Base-by-base conservation (phyloP, 345 rosid genomes). In the Nasturtium officinale region DNA sequence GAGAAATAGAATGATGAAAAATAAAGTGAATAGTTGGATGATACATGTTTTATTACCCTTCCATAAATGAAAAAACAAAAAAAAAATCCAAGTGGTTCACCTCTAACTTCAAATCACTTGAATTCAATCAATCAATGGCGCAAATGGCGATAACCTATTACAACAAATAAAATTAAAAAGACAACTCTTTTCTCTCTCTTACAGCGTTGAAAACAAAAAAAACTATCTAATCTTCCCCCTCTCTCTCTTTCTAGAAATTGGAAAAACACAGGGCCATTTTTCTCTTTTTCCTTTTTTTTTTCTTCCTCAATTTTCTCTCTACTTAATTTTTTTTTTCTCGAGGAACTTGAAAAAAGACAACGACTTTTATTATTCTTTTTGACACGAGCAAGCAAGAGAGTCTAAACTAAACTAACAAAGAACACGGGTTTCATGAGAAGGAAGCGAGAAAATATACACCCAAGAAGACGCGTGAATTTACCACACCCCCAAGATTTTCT, bases 181-280 rank as follows among this genome's bases (percentile, higher is more conserved):
- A 81, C 80, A 63, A 80, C 52, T 80, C 60, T 70, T 68, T 45
- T 68, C 85, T 76, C 53, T 76, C 52, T 65, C 83, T 70, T 29
- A 18, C 74, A 38, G 25, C 64, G 74, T 69, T 69, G 71, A 62
- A 59, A 50, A 18, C 7, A 59, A 43, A 0, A 33, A 7, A 67
- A 62, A 0, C 28, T 21, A 37, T 43, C 42, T 55, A 43, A 30
- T 21, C 62, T 62, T 50, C n/a, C 2, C 11, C 25, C 25, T 23
- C 25, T 23, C 25, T 23, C 62, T 75, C 79, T 61, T 54, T 69
- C 28, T 62, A 57, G 61, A 65, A 47, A 55, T 63, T 53, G 40
- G n/a, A 47, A 60, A 63, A 77, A 45, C 74, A 76, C 73, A 43
- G 67, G 3, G 9, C 7, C 20, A 40, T 29, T 75, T 67, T 2